These are phyloP conservation scores for Bolboschoenus planiculmis DNA, from an alignment of 176 grass and related monocot species.

Conservation along the genomic window DNA sequence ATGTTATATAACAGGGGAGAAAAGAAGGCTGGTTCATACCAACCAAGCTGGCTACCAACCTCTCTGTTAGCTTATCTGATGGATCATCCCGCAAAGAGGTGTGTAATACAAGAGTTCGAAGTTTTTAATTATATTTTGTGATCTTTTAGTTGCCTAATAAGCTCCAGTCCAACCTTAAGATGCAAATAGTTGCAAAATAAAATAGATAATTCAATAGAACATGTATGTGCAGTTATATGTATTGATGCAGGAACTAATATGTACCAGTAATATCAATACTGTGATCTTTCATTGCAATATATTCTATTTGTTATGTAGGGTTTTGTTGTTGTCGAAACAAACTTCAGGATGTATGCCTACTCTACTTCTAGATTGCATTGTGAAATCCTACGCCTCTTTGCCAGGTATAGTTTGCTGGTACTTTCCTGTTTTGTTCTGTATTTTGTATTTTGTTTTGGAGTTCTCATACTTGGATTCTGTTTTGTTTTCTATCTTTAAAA, in stretches of 20 bases:
- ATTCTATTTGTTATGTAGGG: conserved; percentile 38
- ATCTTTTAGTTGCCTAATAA: not conserved
- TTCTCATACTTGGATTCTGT: not conserved
- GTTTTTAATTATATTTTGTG: not conserved
- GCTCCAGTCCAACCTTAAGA: not conserved
- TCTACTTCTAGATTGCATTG: conserved; percentile 76
- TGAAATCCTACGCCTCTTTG: conserved; percentile 92
- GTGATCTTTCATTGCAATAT: not conserved
- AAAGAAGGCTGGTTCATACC: conserved; percentile 94
- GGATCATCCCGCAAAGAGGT: conserved; percentile 77
- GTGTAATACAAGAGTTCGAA: not conserved
- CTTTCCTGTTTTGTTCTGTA: not conserved
- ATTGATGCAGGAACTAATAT: not conserved
- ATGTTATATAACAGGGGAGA: conserved; percentile 41
- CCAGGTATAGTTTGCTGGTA: conserved; percentile 47
- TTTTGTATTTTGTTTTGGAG: not conserved
- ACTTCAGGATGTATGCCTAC: conserved; percentile 92
- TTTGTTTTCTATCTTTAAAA: conserved; percentile 3
- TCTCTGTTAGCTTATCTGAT: conserved; percentile 78
- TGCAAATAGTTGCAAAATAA: not conserved
- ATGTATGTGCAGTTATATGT: not conserved
- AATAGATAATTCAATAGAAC: not conserved
- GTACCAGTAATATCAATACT: not conserved
- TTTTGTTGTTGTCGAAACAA: conserved; percentile 95
- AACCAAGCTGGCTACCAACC: conserved; percentile 88